Evolutionary conservation across 495 filamentous ascomycete species (phyloP).

Genomic region (Tuber calosporum): DNA sequence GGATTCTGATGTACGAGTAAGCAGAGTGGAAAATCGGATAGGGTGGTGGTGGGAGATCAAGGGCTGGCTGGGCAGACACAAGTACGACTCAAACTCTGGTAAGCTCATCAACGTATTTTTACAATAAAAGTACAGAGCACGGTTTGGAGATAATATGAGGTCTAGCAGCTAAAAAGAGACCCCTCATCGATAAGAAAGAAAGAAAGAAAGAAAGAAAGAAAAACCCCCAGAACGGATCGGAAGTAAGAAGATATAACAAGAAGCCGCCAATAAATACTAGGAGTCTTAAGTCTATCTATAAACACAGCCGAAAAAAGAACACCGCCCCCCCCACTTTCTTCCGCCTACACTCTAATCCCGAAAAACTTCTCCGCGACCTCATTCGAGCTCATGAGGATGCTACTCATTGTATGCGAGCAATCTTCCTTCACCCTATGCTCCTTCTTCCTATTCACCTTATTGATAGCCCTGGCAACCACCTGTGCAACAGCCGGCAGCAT

Average conservation of each 20-base stretch:
- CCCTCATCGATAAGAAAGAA: background rate
- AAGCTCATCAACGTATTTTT: background rate
- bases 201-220: too few species aligned
- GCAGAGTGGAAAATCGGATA: background rate
- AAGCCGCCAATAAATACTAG: background rate
- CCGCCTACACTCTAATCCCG: background rate
- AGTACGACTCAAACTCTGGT: background rate
- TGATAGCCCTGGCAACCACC: slow-evolving; percentile 7
- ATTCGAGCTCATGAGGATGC: background rate
- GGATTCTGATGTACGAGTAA: background rate
- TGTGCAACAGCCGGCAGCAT: slow-evolving; percentile 11
- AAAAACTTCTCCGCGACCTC: background rate
- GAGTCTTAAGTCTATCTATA: background rate
- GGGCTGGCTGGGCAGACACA: background rate
- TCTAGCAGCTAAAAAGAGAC: background rate
- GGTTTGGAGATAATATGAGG: background rate
- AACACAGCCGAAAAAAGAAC: background rate
- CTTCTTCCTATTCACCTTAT: background rate
- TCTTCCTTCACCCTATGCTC: background rate
- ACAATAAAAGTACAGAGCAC: background rate
- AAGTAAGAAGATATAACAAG: background rate
- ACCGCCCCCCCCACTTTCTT: background rate
- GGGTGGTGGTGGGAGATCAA: background rate
- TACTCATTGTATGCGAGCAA: background rate
- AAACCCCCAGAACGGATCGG: background rate